These are phyloP conservation scores for Tolypocladium ovalisporum DNA, from an alignment of 2,329 filamentous ascomycete genomes.

Conservation along the genomic window DNA sequence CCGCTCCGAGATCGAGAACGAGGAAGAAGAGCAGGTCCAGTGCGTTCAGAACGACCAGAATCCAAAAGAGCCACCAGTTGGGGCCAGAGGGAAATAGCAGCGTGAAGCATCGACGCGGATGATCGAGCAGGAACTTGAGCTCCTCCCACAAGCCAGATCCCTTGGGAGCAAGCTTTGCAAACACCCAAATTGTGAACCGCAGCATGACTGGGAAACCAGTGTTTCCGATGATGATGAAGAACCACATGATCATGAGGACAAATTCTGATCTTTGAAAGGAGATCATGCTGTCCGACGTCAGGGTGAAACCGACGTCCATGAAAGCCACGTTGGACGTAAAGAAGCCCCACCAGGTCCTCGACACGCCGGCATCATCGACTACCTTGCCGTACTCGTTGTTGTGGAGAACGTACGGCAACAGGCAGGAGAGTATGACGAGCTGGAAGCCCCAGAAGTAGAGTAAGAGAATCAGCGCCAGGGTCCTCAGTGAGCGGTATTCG, in stretches of 20 bases:
- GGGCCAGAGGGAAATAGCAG: slow-evolving; percentile 81
- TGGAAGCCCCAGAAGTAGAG: slow-evolving; percentile 79
- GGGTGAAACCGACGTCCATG: slow-evolving; percentile 87
- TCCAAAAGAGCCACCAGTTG: slow-evolving; percentile 92
- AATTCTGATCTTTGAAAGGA: slow-evolving; percentile 73
- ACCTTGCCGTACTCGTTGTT: slow-evolving; percentile 51
- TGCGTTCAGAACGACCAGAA: slow-evolving; percentile 71
- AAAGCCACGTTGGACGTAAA: slow-evolving; percentile 84
- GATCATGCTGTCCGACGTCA: slow-evolving; percentile 89
- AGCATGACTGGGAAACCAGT: slow-evolving; percentile 94
- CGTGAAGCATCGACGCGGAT: slow-evolving; percentile 92
- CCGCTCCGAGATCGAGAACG: slow-evolving; percentile 73
- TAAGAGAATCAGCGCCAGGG: slow-evolving; percentile 66
- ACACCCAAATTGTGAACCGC: slow-evolving; percentile 80
- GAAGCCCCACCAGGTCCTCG: slow-evolving; percentile 79
- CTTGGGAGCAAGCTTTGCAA: slow-evolving; percentile 54
- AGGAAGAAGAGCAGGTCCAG: slow-evolving; percentile 87
- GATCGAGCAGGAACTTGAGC: slow-evolving; percentile 79
- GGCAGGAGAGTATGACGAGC: slow-evolving; percentile 58
- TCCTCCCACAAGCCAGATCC: slow-evolving; percentile 76
- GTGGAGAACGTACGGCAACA: slow-evolving; percentile 71
- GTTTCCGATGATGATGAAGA: slow-evolving; percentile 89
- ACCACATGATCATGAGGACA: slow-evolving; percentile 65
- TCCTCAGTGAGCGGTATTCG: slow-evolving; percentile 87
- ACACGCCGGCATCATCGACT: slow-evolving; percentile 51